Percentiles rank a stretch among this genome's conserved stretches.
phyloP scores from a whole-genome alignment of 768 basidiomycete species.

The Gloeophyllum trabeum region DNA sequence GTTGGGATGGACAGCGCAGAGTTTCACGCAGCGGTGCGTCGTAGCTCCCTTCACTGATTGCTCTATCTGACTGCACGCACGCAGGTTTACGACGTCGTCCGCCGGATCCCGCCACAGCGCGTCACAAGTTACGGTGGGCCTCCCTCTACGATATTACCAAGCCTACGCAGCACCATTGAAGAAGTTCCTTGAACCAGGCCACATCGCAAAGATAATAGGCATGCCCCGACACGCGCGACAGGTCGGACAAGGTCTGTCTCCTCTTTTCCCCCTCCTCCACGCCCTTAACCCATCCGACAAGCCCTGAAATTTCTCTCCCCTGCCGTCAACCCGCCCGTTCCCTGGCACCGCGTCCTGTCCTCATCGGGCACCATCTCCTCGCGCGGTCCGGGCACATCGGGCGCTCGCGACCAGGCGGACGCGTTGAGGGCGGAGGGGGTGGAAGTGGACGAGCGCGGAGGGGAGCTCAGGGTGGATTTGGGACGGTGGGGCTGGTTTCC shows the following conservation, averaged over 20 bases:
- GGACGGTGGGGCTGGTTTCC: conserved; percentile 62
- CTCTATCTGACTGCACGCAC: not conserved
- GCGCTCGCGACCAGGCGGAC: conserved; percentile 67
- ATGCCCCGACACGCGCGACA: conserved; percentile 74
- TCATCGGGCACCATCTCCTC: conserved; percentile 70
- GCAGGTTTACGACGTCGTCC: conserved; percentile 65
- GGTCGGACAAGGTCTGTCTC: conserved; percentile 62
- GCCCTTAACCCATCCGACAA: conserved; percentile 14
- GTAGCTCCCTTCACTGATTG: not conserved
- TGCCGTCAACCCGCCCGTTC: conserved; percentile 50
- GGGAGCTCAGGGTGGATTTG: conserved; percentile 49
- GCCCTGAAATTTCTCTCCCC: conserved; percentile 70
- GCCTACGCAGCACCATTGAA: not conserved
- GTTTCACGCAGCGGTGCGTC: conserved; percentile 47
- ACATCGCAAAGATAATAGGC: conserved; percentile 70
- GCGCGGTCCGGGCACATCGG: conserved; percentile 72
- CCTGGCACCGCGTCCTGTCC: conserved; percentile 73
- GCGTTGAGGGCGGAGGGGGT: conserved; percentile 73
- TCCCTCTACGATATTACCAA: not conserved
- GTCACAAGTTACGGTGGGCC: conserved; percentile 68
- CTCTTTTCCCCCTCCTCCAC: not conserved
- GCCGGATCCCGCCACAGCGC: conserved; percentile 52
- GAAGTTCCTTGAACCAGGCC: conserved; percentile 30
- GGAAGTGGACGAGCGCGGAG: conserved; percentile 50
- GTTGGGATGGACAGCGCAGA: conserved; percentile 57